These are phyloP conservation scores for Phytomonas sp. DNA, from an alignment of 208 protist genomes.

Conservation along the genomic window DNA sequence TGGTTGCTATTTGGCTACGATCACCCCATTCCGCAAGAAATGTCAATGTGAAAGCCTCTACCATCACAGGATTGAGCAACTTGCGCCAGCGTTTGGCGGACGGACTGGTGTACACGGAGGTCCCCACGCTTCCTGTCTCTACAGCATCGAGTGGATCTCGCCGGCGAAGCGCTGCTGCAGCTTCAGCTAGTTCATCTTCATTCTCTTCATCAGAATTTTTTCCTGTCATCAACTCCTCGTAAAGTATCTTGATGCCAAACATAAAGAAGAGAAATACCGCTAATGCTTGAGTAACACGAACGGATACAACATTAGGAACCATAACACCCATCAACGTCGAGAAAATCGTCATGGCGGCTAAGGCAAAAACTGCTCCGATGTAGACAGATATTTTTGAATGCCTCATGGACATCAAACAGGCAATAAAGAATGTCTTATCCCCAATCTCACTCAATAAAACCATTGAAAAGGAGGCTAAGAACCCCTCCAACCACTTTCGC, in stretches of 20 bases:
- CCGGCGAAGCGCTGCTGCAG: slow-evolving; percentile 59
- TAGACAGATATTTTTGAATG: slow-evolving; percentile 78
- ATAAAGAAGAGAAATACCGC: slow-evolving; percentile 85
- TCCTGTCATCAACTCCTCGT: slow-evolving; percentile 56
- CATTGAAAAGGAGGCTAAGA: slow-evolving; percentile 85
- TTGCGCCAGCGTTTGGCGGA: slow-evolving; percentile 39
- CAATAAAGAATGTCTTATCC: slow-evolving; percentile 97
- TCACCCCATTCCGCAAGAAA: slow-evolving; percentile 97
- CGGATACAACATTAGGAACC: slow-evolving; percentile 78
- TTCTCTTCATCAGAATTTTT: slow-evolving; percentile 43
- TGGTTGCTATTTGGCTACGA: slow-evolving; percentile 94
- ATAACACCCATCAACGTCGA: slow-evolving; percentile 80
- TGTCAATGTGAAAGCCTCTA: slow-evolving; percentile 93
- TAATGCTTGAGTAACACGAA: slow-evolving; percentile 78
- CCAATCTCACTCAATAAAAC: slow-evolving; percentile 92
- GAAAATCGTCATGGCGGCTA: slow-evolving; percentile 92
- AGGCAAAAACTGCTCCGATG: slow-evolving; percentile 73
- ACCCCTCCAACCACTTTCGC: slow-evolving; percentile 38
- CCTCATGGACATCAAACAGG: slow-evolving; percentile 93
- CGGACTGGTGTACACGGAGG: slow-evolving; percentile 29
- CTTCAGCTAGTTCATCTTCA: slow-evolving; percentile 86
- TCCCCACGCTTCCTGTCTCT: slow-evolving; percentile 45
- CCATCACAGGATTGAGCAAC: slow-evolving; percentile 63
- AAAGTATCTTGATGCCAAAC: slow-evolving; percentile 86
- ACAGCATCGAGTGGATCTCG: slow-evolving; percentile 57